A percentile compares a stretch with the other conserved stretches of the same genome.
These are phyloP conservation scores for Chloranthus sessilifolius DNA, from an alignment of 164 flowering plant genomes.

Conservation along the genomic window DNA sequence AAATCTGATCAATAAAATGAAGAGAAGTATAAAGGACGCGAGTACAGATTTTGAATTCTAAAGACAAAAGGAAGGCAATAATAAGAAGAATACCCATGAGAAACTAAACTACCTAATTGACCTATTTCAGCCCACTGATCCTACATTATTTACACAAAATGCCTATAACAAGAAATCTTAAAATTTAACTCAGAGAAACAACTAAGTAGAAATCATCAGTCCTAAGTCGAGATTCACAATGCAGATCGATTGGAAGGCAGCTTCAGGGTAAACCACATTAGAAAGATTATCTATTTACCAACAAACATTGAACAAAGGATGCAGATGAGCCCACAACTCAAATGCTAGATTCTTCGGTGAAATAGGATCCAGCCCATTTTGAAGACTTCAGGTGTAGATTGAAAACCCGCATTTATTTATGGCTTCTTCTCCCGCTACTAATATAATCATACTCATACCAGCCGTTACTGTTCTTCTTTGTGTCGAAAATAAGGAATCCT, in stretches of 20 bases:
- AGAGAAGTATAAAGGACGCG: too few relatives aligned
- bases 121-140: slow-evolving; percentile 3
- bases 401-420: background rate
- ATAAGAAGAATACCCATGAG: background rate
- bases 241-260: too few relatives aligned
- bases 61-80: background rate
- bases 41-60: too few relatives aligned
- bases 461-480: slow-evolving; percentile 2
- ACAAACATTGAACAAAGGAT: too few relatives aligned
- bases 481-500: slow-evolving; percentile 16
- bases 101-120: background rate
- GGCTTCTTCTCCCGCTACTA: background rate
- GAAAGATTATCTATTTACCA: too few relatives aligned
- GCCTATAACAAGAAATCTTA: slow-evolving; percentile 15
- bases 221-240: too few relatives aligned
- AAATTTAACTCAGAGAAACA: too few relatives aligned
- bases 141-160: slow-evolving; percentile 35
- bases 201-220: too few relatives aligned
- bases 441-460: background rate
- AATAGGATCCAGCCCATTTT: background rate
- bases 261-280: too few relatives aligned
- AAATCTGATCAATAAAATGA: too few relatives aligned
- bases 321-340: background rate
- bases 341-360: background rate
- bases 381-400: too few relatives aligned